Percentiles rank a stretch among this genome's conserved stretches.
These are phyloP conservation scores for Intubia oerlemansii DNA, from an alignment of 2,329 filamentous ascomycete species.

Conservation along the genomic window DNA sequence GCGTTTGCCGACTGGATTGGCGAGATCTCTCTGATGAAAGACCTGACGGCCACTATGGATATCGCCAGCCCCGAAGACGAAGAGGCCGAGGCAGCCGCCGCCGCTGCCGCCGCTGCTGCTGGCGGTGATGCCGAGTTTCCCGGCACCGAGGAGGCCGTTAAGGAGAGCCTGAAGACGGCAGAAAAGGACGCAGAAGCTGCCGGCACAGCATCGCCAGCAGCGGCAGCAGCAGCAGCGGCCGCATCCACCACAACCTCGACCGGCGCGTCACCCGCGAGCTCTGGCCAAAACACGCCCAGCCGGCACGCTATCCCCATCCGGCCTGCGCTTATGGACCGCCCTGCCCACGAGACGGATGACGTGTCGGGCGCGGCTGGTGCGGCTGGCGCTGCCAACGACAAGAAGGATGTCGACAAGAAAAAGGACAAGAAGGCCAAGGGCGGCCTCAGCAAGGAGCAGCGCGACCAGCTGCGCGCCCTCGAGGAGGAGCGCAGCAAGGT, in stretches of 20 bases:
- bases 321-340: conserved; percentile 67
- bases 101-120: conserved; percentile 6
- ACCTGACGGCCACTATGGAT: conserved; percentile 94
- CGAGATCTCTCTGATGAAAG: conserved; percentile 96
- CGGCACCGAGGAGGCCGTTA: conserved; percentile 27
- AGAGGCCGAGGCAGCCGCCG: conserved; percentile 11
- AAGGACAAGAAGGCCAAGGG: conserved; percentile 50
- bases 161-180: conserved; percentile 27
- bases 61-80: conserved; percentile 69
- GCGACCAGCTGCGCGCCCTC: conserved; percentile 73
- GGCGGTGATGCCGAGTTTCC: conserved; percentile 31
- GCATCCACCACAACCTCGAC: conserved; percentile 10
- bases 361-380: conserved; percentile 36
- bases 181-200: conserved; percentile 4
- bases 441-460: conserved; percentile 73
- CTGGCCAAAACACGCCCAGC: conserved; percentile 18
- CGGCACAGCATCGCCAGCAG: conserved; percentile 6
- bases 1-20: conserved; percentile 93
- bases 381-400: conserved; percentile 18
- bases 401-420: conserved; percentile 28
- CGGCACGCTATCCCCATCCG: conserved; percentile 46
- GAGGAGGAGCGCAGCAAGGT: conserved; percentile 69
- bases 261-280: conserved; percentile 16
- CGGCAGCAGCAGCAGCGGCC: conserved; percentile 8
- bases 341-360: conserved; percentile 55